Evolutionary conservation across 1,139 yeast species (phyloP).

Genomic region (Yamadazyma trypodendri): DNA sequence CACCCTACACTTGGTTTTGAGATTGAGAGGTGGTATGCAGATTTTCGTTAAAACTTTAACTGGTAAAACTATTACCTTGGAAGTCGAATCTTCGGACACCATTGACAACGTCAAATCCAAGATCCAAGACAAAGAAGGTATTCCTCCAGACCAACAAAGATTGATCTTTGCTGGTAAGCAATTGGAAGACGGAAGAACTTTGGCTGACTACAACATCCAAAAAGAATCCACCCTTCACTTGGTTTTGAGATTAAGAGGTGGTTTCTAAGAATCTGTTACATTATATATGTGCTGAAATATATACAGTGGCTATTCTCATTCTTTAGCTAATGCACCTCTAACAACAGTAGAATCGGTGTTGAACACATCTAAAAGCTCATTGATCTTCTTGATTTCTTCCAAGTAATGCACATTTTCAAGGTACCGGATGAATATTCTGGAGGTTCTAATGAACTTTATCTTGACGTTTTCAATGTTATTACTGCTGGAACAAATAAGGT

Average conservation of each 20-base stretch:
- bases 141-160: slow-evolving; percentile 98
- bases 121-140: slow-evolving; percentile 97
- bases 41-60: slow-evolving; percentile 90
- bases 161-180: slow-evolving; percentile 95
- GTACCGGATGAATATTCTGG: slow-evolving; percentile 20
- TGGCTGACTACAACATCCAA: slow-evolving; percentile 29
- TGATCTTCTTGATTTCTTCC: slow-evolving; percentile 15
- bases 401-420: slow-evolving; percentile 17
- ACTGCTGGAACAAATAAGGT: slow-evolving; percentile 33
- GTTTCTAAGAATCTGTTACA: slow-evolving; percentile 28
- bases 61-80: slow-evolving; percentile 77
- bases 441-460: slow-evolving; percentile 42
- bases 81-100: slow-evolving; percentile 32
- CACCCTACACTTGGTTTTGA: slow-evolving; percentile 91
- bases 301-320: neutral
- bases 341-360: slow-evolving; percentile 33
- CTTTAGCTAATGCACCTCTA: slow-evolving; percentile 23
- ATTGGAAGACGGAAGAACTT: slow-evolving; percentile 94
- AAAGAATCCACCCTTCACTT: slow-evolving; percentile 53
- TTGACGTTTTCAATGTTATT: slow-evolving; percentile 65
- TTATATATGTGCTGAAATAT: slow-evolving; percentile 1
- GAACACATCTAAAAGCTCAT: slow-evolving; percentile 26
- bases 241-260: slow-evolving; percentile 63
- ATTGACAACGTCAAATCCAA: slow-evolving; percentile 91
- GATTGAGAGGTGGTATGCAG: slow-evolving; percentile 97